phyloP scores from a whole-genome alignment of 768 basidiomycete genomes.

The Pluteus cervinus region DNA sequence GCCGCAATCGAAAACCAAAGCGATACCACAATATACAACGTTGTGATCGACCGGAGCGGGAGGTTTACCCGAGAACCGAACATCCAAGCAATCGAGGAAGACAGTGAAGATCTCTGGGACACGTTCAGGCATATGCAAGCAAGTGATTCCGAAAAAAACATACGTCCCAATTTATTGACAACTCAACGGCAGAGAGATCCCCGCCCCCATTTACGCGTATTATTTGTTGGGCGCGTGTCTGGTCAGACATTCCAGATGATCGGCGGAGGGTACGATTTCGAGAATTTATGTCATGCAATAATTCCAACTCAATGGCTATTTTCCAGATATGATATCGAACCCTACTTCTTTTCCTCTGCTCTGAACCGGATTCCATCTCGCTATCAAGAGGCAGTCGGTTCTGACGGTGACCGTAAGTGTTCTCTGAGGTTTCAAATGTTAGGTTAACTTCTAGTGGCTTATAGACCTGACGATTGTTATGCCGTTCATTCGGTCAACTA shows the following conservation, averaged over 20 bases:
- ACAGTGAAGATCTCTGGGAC: conserved; percentile 31
- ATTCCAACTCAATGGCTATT: neutral
- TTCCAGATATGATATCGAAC: conserved; percentile 50
- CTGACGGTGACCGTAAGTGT: conserved; percentile 47
- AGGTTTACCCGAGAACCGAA: conserved; percentile 26
- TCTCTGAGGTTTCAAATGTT: neutral
- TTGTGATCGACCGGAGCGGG: conserved; percentile 34
- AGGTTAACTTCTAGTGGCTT: neutral
- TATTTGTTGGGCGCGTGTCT: conserved; percentile 50
- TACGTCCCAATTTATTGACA: neutral
- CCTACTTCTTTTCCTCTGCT: conserved; percentile 63
- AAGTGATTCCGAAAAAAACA: conserved; percentile 11
- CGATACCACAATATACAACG: conserved; percentile 28
- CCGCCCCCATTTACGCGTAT: conserved; percentile 40
- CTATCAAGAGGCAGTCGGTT: conserved; percentile 43
- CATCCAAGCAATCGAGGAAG: conserved; percentile 14
- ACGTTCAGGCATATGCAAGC: conserved; percentile 27
- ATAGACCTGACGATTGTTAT: conserved; percentile 54
- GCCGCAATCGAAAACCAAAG: conserved; percentile 23
- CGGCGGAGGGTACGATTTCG: conserved; percentile 39
- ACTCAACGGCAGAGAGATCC: conserved; percentile 5
- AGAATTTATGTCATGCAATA: neutral
- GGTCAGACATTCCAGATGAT: conserved; percentile 54
- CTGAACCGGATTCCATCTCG: conserved; percentile 65
- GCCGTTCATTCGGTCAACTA: conserved; percentile 46